These are phyloP conservation scores for Pythium dissimile DNA, from an alignment of 352 stramenopile species.

Conservation along the genomic window DNA sequence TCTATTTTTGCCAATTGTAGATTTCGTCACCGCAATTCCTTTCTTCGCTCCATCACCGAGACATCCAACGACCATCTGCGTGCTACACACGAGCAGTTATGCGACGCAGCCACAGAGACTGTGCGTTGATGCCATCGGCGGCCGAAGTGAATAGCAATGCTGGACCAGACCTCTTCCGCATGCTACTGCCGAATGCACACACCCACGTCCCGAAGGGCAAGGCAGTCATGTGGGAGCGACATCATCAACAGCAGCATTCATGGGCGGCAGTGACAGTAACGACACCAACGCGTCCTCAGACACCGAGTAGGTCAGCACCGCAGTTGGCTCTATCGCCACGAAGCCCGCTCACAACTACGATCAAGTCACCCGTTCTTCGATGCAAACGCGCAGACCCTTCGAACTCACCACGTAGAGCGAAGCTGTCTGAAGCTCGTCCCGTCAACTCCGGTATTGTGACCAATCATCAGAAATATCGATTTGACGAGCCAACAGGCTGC, in stretches of 20 bases:
- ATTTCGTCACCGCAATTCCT: neutral
- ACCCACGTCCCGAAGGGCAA: constrained; percentile 25
- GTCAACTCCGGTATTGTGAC: neutral
- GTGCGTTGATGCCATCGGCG: neutral
- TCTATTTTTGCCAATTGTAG: neutral
- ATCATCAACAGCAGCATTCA: constrained; percentile 26
- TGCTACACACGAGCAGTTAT: neutral
- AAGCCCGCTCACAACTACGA: neutral
- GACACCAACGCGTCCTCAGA: constrained; percentile 15
- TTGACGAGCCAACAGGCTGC: neutral
- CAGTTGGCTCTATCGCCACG: neutral
- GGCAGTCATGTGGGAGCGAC: constrained; percentile 31
- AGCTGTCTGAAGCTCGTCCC: neutral
- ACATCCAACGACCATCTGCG: neutral
- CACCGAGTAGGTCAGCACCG: neutral
- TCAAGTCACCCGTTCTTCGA: neutral
- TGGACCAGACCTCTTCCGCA: constrained; percentile 25
- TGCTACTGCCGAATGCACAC: constrained; percentile 39
- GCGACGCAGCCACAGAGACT: neutral
- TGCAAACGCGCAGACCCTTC: constrained; percentile 1
- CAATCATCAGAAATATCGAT: too few relatives aligned
- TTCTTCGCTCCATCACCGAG: neutral
- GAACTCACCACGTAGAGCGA: neutral
- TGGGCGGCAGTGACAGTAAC: neutral
- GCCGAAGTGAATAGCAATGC: neutral